Evolutionary conservation across 805 yeast genomes (phyloP), one percentile per base, ranked within the genome.

Genomic region (Saccharomycopsis fermentans): DNA sequence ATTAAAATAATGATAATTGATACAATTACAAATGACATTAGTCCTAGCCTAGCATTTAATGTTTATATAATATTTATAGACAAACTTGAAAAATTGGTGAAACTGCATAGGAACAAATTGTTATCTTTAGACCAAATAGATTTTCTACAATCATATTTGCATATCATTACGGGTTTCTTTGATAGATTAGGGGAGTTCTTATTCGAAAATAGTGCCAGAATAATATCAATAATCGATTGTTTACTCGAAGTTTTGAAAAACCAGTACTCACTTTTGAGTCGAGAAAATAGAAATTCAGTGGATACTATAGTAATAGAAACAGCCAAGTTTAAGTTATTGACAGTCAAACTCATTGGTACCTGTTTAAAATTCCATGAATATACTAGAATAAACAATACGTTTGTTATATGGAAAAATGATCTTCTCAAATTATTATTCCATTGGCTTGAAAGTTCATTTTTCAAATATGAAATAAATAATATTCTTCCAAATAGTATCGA

Each of bases 21-120:
- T 62, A 82, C 87, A 1, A 69, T 89, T 50, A 81, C 86, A 14
- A 70, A 77, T 34, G 90, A 84, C 58, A 69, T 83, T 48, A 83
- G 86, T 69, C 81, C 88, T n/a, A 77, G 77, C 58, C 65, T 85
- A 43, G 73, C 69, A 54, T 65, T 67, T 2, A 68, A 73, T 24
- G 73, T 79, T 3, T 70, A 68, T 1, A 68, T 67, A 16, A 70
- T 75, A 47, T 59, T 61, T 34, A 57, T 60, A 4, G 60, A 68
- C 11, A 64, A 66, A 56, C 61, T 70, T 26, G 59, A 69, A 0
- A 55, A 57, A 9, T 37, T 60, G 4, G 65, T 12, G 5, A 39
- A 37, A 9, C 29, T 70, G 21, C 61, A 68, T 2, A 64, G 65
- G 4, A 65, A 65, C n/a, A 71, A 72, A 14, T 66, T 71, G 53